Evolutionary conservation across 805 yeast species (phyloP), one percentile per base, ranked within the genome.

Genomic region (Nakazawaea ambrosiae): DNA sequence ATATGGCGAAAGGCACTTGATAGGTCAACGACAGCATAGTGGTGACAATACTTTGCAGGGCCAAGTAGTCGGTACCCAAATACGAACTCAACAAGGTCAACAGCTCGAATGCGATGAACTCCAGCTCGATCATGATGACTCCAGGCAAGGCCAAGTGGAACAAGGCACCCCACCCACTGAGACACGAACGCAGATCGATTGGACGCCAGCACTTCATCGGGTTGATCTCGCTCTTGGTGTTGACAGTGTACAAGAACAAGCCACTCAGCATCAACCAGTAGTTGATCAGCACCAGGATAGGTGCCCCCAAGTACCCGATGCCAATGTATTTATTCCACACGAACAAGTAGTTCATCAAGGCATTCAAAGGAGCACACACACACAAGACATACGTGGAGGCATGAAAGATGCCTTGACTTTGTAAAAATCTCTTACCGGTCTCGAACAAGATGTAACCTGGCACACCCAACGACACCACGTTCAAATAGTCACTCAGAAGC

Each of bases 371-470:
- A 9, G 78, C 78, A 23, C 76, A 75, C 20, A 74, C 44, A 15
- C 72, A 53, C 39, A 74, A 60, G 7, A 71, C 74, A 41, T 69
- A 66, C 2, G 78, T 72, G 4, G 78, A 70, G 16, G 74, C 67
- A 45, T 73, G 78, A 50, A 70, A 74, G 8, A 74, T 66, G 3
- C 78, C 79, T 48, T 74, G 80, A 4, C 78, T 74, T 54, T 73
- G 79, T 39, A 74, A 58, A 42, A 66, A 74, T 40, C 75, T 64
- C 49, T 73, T 74, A 17, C 75, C 68, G 44, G 75, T 71, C 49
- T 74, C 81, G 44, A 74, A 74, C 4, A 70, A 42, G 24, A 73
- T 65, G 49, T 70, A 74, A 2, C 75, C 79, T 3, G 81, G 81
- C 15, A 73, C 67, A 14, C 81, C 78, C 31, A 68, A 66, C 2